phyloP scores from a whole-genome alignment of 2,329 filamentous ascomycete genomes.

The Helotiales sp. region DNA sequence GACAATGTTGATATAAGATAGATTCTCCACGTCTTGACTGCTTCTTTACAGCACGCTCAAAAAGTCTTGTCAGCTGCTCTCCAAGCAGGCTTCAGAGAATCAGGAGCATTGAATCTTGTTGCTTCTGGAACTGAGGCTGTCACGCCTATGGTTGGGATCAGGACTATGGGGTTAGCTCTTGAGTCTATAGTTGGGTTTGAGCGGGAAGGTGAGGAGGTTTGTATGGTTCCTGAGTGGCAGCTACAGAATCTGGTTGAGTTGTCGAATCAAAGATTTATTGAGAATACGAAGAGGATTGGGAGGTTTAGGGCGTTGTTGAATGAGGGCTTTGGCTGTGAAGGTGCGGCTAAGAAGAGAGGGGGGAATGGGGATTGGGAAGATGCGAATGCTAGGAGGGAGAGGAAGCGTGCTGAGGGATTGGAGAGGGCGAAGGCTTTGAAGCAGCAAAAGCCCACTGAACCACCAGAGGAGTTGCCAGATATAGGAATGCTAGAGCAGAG shows the following conservation, averaged over 20 bases:
- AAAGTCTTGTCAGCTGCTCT: conserved; percentile 73
- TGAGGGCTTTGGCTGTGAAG: conserved; percentile 12
- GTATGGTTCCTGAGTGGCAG: conserved; percentile 65
- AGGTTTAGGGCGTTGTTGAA: conserved; percentile 55
- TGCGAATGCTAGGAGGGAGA: conserved; percentile 48
- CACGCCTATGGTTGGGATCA: conserved; percentile 79
- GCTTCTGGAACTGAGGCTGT: conserved; percentile 22
- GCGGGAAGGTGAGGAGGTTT: conserved; percentile 42
- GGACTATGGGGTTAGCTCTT: conserved; percentile 78
- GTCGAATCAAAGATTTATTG: conserved; percentile 71
- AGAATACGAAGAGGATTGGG: conserved; percentile 67
- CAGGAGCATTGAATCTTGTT: conserved; percentile 72
- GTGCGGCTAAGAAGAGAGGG: conserved; percentile 32
- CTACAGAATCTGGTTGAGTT: conserved; percentile 66
- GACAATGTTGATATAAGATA: conserved; percentile 37
- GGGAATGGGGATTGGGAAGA: conserved; percentile 55
- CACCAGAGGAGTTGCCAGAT: conserved; percentile 3
- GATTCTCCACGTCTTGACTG: conserved; percentile 86
- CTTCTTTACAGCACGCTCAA: conserved; percentile 74
- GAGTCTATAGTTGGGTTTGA: conserved; percentile 74
- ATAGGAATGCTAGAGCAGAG: conserved; percentile 6
- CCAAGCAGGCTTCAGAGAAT: conserved; percentile 85
- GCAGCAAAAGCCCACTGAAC: not conserved
- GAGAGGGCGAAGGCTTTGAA: conserved; percentile 40
- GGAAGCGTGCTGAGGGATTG: conserved; percentile 60